Conservation (phyloP, 78 protist species). For the slime mould (Dictyostelium discoideum) region dicty_2.7 NC_007091.3:141001-141500, state of each 20-base stretch:
- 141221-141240: no score
- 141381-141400: no score
- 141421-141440: slow-evolving; percentile 39
- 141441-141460: slow-evolving; percentile 98
- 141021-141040: neutral
- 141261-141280: slow-evolving; percentile 91
- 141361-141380: slow-evolving; percentile 74
- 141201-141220: no score
- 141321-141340: slow-evolving; percentile 99
- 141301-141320: slow-evolving; percentile 48
- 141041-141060: neutral
- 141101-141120: slow-evolving; percentile 5
- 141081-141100: neutral
- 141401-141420: neutral
- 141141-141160: neutral
- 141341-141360: slow-evolving; percentile 31
- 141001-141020: slow-evolving; percentile 3
- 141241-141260: slow-evolving; percentile 18
- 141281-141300: slow-evolving; percentile 95
- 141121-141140: neutral
- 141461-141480: slow-evolving; percentile 97
- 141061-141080: neutral
- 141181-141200: neutral
- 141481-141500: slow-evolving; percentile 91
- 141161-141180: neutral